Conservation (phyloP, 75 land plant species). For the Pinus taeda region DNA sequence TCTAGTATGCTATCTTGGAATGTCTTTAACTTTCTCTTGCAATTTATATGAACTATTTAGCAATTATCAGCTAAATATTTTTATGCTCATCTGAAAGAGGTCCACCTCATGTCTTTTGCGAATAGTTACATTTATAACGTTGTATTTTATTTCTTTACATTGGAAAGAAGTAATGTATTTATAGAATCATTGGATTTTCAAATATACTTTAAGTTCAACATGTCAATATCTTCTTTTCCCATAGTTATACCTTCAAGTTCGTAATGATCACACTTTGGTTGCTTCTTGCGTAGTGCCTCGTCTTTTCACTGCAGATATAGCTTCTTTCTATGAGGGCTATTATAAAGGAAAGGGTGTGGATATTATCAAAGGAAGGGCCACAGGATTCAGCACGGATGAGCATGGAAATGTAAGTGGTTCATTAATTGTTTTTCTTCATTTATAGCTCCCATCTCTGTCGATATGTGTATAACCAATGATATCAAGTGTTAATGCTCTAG, state of each 20-base stretch:
- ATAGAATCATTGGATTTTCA: too few species aligned
- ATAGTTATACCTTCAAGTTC: background rate
- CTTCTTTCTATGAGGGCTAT: slow-evolving; percentile 96
- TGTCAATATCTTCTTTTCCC: background rate
- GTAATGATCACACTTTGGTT: background rate
- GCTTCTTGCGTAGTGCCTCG: slow-evolving; percentile 76
- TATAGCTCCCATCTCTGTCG: background rate
- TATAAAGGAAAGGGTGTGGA: slow-evolving; percentile 77
- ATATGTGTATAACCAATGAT: too few species aligned
- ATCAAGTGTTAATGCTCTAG: background rate
- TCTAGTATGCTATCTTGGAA: too few species aligned
- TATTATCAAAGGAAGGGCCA: slow-evolving; percentile 86
- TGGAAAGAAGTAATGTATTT: too few species aligned
- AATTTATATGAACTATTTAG: too few species aligned
- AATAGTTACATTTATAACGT: too few species aligned
- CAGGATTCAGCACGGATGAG: slow-evolving; percentile 68
- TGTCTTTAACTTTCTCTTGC: too few species aligned
- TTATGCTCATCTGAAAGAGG: too few species aligned
- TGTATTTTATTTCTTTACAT: too few species aligned
- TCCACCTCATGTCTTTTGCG: too few species aligned
- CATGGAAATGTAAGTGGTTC: slow-evolving; percentile 64
- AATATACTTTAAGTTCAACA: background rate
- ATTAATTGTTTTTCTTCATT: background rate
- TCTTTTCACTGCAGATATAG: slow-evolving; percentile 84
- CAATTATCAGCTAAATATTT: too few species aligned